Evolutionary conservation across 139 green algal genomes (phyloP).

Genomic region (Volvox reticuliferus): DNA sequence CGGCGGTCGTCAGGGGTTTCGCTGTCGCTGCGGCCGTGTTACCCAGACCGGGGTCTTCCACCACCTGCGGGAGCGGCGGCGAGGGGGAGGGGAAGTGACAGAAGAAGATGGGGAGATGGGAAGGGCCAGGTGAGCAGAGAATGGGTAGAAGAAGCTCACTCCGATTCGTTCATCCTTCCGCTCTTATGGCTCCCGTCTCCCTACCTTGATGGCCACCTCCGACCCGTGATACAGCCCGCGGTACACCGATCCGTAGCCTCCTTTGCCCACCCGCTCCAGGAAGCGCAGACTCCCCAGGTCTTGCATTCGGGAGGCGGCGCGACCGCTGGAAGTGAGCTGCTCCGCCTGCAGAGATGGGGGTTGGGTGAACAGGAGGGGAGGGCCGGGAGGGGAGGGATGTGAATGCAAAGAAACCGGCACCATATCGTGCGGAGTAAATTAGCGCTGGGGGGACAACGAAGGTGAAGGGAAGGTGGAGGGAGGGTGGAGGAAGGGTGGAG

Average conservation of each 20-base stretch:
- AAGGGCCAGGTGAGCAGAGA: background rate
- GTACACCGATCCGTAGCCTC: slow-evolving; percentile 79
- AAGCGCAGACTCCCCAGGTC: slow-evolving; percentile 26
- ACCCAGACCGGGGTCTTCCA: slow-evolving; percentile 37
- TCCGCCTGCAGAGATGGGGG: background rate
- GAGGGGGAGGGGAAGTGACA: background rate
- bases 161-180: background rate
- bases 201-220: slow-evolving; percentile 87
- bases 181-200: background rate
- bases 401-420: too few relatives aligned
- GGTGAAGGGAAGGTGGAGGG: background rate
- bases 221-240: slow-evolving; percentile 70
- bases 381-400: too few relatives aligned
- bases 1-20: background rate
- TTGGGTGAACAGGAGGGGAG: background rate
- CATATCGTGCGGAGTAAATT: too few relatives aligned
- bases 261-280: slow-evolving; percentile 67
- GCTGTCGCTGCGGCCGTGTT: too few relatives aligned
- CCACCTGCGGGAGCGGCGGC: background rate
- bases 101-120: background rate
- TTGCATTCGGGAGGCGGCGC: background rate
- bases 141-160: background rate
- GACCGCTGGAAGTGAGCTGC: slow-evolving; percentile 13
- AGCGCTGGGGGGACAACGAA: too few relatives aligned
- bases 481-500: background rate